These are phyloP conservation scores for Monosporascus sp. DNA, from an alignment of 2,329 filamentous ascomycete genomes.

Conservation along the genomic window DNA sequence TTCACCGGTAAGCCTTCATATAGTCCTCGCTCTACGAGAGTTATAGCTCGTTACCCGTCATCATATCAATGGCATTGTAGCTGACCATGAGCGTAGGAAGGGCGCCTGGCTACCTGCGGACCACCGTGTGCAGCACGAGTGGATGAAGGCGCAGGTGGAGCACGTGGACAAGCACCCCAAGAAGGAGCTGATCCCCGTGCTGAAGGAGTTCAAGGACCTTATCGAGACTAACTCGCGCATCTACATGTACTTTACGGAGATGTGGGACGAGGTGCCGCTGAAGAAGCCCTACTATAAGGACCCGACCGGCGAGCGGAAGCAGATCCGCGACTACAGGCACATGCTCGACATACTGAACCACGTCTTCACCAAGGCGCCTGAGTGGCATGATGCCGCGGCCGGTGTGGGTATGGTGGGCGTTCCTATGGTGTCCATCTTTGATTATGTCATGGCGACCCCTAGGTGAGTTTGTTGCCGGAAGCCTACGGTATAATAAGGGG, in stretches of 20 bases:
- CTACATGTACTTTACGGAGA: slow-evolving; percentile 60
- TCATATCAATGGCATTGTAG: neutral
- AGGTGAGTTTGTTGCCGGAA: slow-evolving; percentile 25
- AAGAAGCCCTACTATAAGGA: slow-evolving; percentile 56
- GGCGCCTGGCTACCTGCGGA: slow-evolving; percentile 61
- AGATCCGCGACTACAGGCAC: slow-evolving; percentile 59
- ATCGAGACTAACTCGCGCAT: slow-evolving; percentile 60
- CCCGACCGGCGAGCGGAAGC: slow-evolving; percentile 51
- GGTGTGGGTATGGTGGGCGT: slow-evolving; percentile 48
- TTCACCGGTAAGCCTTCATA: slow-evolving; percentile 36
- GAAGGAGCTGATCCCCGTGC: slow-evolving; percentile 50
- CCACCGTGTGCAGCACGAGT: slow-evolving; percentile 56
- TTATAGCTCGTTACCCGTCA: neutral
- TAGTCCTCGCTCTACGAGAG: no score
- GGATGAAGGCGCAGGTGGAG: slow-evolving; percentile 51
- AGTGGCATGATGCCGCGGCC: slow-evolving; percentile 47
- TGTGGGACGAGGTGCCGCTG: slow-evolving; percentile 62
- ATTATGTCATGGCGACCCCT: slow-evolving; percentile 51
- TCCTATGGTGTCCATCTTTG: slow-evolving; percentile 48
- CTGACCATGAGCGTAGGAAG: slow-evolving; percentile 7
- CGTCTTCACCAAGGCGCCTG: slow-evolving; percentile 43
- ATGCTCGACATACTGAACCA: slow-evolving; percentile 64
- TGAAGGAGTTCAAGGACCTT: slow-evolving; percentile 59
- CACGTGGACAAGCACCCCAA: slow-evolving; percentile 46
- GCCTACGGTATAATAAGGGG: no score